Evolutionary conservation across 305 asterid genomes (phyloP).

Genomic region (Petunia hybrid): DNA sequence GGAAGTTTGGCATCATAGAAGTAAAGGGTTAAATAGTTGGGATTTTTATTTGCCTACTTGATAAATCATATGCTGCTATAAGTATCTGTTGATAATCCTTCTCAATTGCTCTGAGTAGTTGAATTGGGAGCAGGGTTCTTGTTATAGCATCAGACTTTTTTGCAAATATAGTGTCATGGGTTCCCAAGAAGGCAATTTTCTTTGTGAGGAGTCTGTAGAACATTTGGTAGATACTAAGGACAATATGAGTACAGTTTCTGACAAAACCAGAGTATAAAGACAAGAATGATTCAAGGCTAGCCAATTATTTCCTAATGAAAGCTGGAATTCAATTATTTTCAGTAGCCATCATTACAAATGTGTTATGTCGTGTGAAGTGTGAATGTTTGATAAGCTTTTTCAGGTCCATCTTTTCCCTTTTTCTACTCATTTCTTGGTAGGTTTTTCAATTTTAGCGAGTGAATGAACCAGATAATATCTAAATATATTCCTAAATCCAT

Average conservation of each 20-base stretch:
- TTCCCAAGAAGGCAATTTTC: not conserved
- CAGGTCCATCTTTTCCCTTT: no score
- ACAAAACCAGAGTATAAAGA: not conserved
- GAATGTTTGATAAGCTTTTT: no score
- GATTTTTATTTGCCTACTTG: not conserved
- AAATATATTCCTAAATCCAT: no score
- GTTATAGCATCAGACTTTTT: not conserved
- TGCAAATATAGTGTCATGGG: not conserved
- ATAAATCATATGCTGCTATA: not conserved
- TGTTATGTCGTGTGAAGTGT: no score
- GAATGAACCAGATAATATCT: no score
- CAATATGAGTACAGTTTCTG: not conserved
- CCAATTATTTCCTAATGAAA: no score
- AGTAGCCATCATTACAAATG: no score
- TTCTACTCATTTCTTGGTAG: no score
- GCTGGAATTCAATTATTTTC: no score
- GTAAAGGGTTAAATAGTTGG: not conserved
- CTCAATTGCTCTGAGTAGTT: not conserved
- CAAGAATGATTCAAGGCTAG: no score
- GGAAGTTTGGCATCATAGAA: not conserved
- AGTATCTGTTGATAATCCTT: not conserved
- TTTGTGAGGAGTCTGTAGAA: not conserved
- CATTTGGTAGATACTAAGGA: not conserved
- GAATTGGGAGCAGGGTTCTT: not conserved
- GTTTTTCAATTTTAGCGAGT: no score